phyloP scores from a whole-genome alignment of 1,139 yeast species.

The Kodamaea derodonti region DNA sequence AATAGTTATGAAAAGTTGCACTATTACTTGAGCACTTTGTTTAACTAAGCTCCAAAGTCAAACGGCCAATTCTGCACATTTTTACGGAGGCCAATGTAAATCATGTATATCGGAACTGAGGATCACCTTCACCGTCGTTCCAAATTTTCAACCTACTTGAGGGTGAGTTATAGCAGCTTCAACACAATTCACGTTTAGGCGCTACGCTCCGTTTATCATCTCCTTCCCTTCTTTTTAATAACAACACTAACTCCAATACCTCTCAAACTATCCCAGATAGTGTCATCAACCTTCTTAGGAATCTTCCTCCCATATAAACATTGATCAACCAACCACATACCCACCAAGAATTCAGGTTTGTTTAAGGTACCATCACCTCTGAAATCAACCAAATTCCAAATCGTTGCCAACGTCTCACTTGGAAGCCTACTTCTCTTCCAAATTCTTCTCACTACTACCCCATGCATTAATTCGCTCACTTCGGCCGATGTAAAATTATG shows the following conservation, averaged over 20 bases:
- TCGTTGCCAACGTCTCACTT: slow-evolving; percentile 54
- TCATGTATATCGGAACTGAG: no score
- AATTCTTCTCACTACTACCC: slow-evolving; percentile 67
- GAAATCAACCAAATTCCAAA: slow-evolving; percentile 80
- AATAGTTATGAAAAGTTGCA: no score
- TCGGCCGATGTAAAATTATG: slow-evolving; percentile 33
- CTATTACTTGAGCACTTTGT: no score
- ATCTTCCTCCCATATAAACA: slow-evolving; percentile 90
- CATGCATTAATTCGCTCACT: slow-evolving; percentile 46
- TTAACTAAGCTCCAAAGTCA: no score
- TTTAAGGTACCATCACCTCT: slow-evolving; percentile 75
- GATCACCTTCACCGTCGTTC: no score
- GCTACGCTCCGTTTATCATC: no score
- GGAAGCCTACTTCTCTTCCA: slow-evolving; percentile 80
- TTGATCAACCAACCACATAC: slow-evolving; percentile 95
- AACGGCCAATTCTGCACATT: no score
- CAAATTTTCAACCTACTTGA: no score
- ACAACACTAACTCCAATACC: slow-evolving; percentile 41
- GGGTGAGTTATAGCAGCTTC: no score
- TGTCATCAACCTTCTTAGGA: slow-evolving; percentile 57
- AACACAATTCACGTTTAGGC: no score
- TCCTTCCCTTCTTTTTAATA: slow-evolving; percentile 31
- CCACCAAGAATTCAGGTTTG: slow-evolving; percentile 80
- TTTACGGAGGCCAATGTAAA: no score
- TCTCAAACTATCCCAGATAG: slow-evolving; percentile 66